These are phyloP conservation scores for Tolypocladium pustulatum DNA, from an alignment of 2,329 filamentous ascomycete genomes.

Conservation along the genomic window DNA sequence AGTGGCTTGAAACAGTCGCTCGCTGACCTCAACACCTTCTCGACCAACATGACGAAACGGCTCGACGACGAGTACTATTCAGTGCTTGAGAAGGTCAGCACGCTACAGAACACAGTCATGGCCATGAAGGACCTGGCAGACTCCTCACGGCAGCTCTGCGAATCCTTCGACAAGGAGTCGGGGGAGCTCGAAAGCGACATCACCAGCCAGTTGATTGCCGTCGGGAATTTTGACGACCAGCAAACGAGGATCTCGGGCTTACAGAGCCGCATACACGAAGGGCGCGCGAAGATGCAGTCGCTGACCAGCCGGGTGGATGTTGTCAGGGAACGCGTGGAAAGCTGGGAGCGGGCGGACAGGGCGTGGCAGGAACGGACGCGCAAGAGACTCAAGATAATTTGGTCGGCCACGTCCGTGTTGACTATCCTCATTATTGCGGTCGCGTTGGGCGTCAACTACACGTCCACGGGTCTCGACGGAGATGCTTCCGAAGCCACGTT, in stretches of 20 bases:
- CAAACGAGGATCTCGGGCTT: slow-evolving; percentile 51
- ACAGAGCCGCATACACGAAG: slow-evolving; percentile 48
- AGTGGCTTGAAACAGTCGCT: slow-evolving; percentile 37
- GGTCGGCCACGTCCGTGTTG: slow-evolving; percentile 44
- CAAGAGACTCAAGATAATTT: slow-evolving; percentile 50
- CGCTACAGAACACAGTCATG: slow-evolving; percentile 52
- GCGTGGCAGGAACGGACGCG: slow-evolving; percentile 61
- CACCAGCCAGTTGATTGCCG: slow-evolving; percentile 45
- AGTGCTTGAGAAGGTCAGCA: slow-evolving; percentile 56
- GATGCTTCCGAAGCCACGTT: not conserved
- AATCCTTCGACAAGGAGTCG: slow-evolving; percentile 49
- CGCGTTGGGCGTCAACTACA: slow-evolving; percentile 20
- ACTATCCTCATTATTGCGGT: slow-evolving; percentile 37
- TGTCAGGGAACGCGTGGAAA: slow-evolving; percentile 53
- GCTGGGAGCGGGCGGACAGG: slow-evolving; percentile 55
- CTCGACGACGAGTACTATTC: slow-evolving; percentile 68
- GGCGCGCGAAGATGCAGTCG: slow-evolving; percentile 46
- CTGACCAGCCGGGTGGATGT: slow-evolving; percentile 54
- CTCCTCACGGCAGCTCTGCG: slow-evolving; percentile 46
- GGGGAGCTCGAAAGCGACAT: slow-evolving; percentile 50
- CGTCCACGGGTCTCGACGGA: not conserved
- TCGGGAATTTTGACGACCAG: slow-evolving; percentile 55
- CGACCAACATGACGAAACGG: slow-evolving; percentile 49
- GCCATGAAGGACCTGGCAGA: slow-evolving; percentile 57
- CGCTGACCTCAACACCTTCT: slow-evolving; percentile 45